These are phyloP conservation scores for Collybia nuda DNA, from an alignment of 768 basidiomycete genomes.

Conservation along the genomic window DNA sequence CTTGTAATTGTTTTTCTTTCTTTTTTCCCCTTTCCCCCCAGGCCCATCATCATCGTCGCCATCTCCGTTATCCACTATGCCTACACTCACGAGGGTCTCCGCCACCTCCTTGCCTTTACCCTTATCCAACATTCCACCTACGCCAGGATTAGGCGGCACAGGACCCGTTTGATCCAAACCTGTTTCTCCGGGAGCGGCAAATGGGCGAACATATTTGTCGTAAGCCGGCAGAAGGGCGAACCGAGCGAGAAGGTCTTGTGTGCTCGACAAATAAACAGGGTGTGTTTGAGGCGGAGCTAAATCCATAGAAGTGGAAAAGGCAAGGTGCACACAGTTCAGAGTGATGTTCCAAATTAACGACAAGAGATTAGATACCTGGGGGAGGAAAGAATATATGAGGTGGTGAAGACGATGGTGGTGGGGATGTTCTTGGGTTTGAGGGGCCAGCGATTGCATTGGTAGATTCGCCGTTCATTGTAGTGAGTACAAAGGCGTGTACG, in stretches of 20 bases:
- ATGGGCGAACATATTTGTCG: constrained; percentile 76
- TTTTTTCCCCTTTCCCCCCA: constrained; percentile 60
- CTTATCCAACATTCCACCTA: constrained; percentile 34
- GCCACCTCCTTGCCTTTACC: constrained; percentile 49
- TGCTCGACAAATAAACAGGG: constrained; percentile 61
- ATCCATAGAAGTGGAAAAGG: constrained; percentile 3
- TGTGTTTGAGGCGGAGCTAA: constrained; percentile 37
- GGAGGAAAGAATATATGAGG: constrained; percentile 35
- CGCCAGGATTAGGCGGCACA: constrained; percentile 13
- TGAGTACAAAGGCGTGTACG: constrained; percentile 9
- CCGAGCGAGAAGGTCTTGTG: constrained; percentile 75
- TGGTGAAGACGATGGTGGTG: constrained; percentile 28
- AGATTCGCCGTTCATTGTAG: constrained; percentile 39
- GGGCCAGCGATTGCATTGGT: constrained; percentile 66
- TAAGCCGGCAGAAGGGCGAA: constrained; percentile 75
- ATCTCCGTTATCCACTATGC: constrained; percentile 32
- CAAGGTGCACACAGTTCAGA: neutral
- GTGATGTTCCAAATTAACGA: neutral
- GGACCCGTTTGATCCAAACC: constrained; percentile 18
- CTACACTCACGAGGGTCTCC: constrained; percentile 33
- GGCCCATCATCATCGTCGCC: constrained; percentile 57
- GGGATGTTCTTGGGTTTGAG: constrained; percentile 36
- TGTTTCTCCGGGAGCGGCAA: constrained; percentile 32
- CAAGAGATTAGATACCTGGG: constrained; percentile 30
- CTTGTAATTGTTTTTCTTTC: constrained; percentile 76